Evolutionary conservation across 768 basidiomycete species (phyloP), one percentile per base, ranked within the genome.

Genomic region (Agrocybe praecox): DNA sequence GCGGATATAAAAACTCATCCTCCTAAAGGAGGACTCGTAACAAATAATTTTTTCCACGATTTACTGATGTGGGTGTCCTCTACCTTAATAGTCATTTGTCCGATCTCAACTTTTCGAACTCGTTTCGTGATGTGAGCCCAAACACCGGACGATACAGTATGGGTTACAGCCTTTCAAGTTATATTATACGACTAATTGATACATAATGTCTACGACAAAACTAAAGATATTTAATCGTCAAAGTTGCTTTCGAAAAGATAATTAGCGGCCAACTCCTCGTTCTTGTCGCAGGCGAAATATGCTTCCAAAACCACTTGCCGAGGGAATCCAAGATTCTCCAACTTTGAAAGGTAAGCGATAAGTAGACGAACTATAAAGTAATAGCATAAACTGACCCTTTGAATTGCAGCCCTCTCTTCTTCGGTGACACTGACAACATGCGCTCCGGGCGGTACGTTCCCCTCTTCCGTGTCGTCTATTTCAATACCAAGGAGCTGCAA

Each of bases 261-360:
- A 67, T 97, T 97, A 14, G 96, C 97, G 9, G 97, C 95, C 18
- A 96, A 74, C 68, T 98, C 94, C 74, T 98, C 97, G 67, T 98
- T 94, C 82, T 92, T 94, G 71, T 94, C 97, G 72, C 96, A 98
- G 1, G 88, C 91, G 68, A 96, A 84, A 73, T 92, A 99, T 1
- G 97, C 97, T 72, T 98, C 85, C 33, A 96, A 74, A n/a, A 81
- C 96, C 0, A 78, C 76, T 44, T 94, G 80, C 40, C 93, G 83
- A 17, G 91, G 72, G 72, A 99, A 98, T 0, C 97, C 96, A 46
- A 98, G 84, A 1, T 76, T 88, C 73, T 92, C 85, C 59, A 97
- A 78, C 96, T 97, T 61, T 2, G 53, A 5, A 44, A 32, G 62
- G 43, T 46, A 29, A n/a, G 36, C 21, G 29, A 56, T 57, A 22